These are phyloP conservation scores for Cochlearia excelsa DNA, from an alignment of 345 rosid species.

Conservation along the genomic window DNA sequence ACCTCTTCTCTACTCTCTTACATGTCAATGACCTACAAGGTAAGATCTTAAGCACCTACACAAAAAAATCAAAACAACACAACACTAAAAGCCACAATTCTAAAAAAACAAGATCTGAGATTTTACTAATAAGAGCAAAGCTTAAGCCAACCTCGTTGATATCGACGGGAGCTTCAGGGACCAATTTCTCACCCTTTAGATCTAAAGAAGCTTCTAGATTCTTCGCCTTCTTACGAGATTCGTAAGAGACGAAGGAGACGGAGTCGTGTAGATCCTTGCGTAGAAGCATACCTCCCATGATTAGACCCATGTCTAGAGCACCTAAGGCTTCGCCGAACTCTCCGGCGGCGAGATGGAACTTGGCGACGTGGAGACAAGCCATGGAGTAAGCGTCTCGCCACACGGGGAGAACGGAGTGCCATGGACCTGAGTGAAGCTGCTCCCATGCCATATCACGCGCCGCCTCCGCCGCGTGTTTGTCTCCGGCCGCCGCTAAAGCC, in stretches of 20 bases:
- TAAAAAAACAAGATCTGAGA: conserved; percentile 15
- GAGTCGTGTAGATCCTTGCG: conserved; percentile 69
- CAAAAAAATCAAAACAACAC: neutral
- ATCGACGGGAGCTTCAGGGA: conserved; percentile 50
- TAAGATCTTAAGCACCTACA: conserved; percentile 56
- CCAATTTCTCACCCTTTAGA: conserved; percentile 32
- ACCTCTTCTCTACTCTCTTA: conserved; percentile 68
- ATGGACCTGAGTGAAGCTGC: conserved; percentile 97
- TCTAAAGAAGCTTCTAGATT: conserved; percentile 32
- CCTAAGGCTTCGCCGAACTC: conserved; percentile 73
- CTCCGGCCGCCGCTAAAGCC: conserved; percentile 63
- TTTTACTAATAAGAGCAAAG: too few relatives aligned
- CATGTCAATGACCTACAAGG: conserved; percentile 63
- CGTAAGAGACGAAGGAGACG: conserved; percentile 43
- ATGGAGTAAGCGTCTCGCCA: conserved; percentile 98
- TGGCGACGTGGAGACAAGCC: conserved; percentile 81
- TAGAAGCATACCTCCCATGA: conserved; percentile 90
- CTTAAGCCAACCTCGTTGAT: conserved; percentile 46
- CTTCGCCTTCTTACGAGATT: conserved; percentile 38
- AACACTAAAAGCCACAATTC: neutral
- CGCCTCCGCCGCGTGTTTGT: conserved; percentile 87
- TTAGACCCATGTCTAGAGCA: conserved; percentile 83
- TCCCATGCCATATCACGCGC: conserved; percentile 99
- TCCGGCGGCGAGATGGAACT: conserved; percentile 51
- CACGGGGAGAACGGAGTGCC: conserved; percentile 89